Conservation (phyloP, 108 stramenopile genomes). For the Fistulifera pelliculosa region DNA sequence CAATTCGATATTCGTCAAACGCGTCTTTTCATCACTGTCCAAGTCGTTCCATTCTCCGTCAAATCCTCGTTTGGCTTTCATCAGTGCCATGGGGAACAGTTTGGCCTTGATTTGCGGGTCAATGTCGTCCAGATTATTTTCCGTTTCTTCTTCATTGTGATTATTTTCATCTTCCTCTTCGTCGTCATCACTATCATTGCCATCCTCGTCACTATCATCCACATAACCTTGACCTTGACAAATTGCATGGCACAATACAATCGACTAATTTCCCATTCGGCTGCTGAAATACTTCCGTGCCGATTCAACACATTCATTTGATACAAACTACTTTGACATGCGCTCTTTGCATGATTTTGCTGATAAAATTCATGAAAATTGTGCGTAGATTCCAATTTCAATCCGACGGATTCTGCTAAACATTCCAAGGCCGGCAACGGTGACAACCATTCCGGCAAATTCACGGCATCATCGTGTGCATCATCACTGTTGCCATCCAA, state of each 20-base stretch:
- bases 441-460: conserved; percentile 83
- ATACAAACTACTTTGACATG: conserved; percentile 60
- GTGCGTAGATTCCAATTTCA: conserved; percentile 62
- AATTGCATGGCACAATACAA: conserved; percentile 83
- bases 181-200: conserved; percentile 18
- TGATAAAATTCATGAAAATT: conserved; percentile 83
- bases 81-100: conserved; percentile 51
- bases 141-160: no score
- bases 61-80: conserved; percentile 36
- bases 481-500: conserved; percentile 74
- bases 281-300: conserved; percentile 59
- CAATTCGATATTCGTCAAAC: conserved; percentile 24
- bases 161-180: conserved; percentile 11
- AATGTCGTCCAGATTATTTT: conserved; percentile 10
- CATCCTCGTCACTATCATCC: no score
- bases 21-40: conserved; percentile 39
- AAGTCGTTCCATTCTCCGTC: conserved; percentile 38
- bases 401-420: conserved; percentile 61
- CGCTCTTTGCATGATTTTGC: conserved; percentile 25
- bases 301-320: conserved; percentile 84
- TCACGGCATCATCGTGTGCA: conserved; percentile 77
- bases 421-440: conserved; percentile 58
- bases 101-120: conserved; percentile 27
- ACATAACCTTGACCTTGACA: conserved; percentile 77
- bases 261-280: conserved; percentile 82